phyloP scores from a whole-genome alignment of 192 early-diverging fungal genomes.

The Allomyces arbusculus region DNA sequence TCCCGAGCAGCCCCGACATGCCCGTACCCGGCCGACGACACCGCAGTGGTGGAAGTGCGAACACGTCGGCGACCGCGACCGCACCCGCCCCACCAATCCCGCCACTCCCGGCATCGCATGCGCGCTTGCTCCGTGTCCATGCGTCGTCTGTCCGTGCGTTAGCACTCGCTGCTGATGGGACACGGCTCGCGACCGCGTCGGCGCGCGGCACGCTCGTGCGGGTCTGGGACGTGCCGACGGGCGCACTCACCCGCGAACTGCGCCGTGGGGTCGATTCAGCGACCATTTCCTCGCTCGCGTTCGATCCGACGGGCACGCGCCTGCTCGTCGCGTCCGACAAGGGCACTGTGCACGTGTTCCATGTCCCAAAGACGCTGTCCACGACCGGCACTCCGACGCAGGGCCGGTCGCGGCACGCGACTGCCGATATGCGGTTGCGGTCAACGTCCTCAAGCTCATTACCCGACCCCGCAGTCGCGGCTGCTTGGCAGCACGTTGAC shows the following conservation, averaged over 20 bases:
- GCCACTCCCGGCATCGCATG: background rate
- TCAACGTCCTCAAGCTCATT: too few species aligned
- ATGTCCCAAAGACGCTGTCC: slow-evolving; percentile 4
- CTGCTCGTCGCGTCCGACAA: slow-evolving; percentile 77
- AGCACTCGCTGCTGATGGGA: background rate
- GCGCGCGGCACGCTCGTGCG: slow-evolving; percentile 61
- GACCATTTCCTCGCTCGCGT: slow-evolving; percentile 76
- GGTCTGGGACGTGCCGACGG: slow-evolving; percentile 57
- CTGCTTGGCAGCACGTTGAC: too few species aligned
- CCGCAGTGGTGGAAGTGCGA: background rate
- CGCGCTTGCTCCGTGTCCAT: background rate
- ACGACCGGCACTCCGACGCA: slow-evolving; percentile 6
- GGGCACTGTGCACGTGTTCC: slow-evolving; percentile 84
- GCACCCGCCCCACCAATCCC: background rate
- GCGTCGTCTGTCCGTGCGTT: background rate
- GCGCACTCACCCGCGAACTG: slow-evolving; percentile 60
- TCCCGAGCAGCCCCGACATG: too few species aligned
- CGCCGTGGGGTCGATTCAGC: slow-evolving; percentile 72
- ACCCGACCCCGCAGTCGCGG: too few species aligned
- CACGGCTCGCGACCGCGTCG: background rate
- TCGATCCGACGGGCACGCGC: slow-evolving; percentile 51
- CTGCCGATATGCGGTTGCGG: slow-evolving; percentile 3
- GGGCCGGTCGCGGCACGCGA: slow-evolving; percentile 23
- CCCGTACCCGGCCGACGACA: too few species aligned
- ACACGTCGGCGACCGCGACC: background rate